phyloP scores from a whole-genome alignment of 148 eudicot species.

The Diospyros lotus region DNA sequence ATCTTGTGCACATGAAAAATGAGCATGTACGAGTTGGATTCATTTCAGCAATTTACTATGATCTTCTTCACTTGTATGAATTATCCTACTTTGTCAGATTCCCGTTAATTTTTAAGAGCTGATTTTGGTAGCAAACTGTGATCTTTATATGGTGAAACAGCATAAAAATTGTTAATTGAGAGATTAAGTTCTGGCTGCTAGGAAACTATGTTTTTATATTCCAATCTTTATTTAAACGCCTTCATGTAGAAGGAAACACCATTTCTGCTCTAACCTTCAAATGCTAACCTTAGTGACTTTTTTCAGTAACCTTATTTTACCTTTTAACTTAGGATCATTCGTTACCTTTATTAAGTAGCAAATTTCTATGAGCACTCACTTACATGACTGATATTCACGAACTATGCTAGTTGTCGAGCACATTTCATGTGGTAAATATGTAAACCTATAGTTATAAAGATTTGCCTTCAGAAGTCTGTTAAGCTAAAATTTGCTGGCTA shows the following conservation, averaged over 20 bases:
- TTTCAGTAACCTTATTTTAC: background rate
- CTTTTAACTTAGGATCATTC: background rate
- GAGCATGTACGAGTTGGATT: conserved; percentile 63
- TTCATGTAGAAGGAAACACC: background rate
- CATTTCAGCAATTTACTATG: background rate
- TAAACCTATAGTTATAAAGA: background rate
- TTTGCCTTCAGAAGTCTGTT: background rate
- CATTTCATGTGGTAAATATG: background rate
- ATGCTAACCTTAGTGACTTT: background rate
- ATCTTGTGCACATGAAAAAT: conserved; percentile 58
- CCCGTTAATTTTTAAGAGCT: background rate
- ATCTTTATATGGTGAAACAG: background rate
- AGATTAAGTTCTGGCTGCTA: background rate
- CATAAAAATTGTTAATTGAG: conserved; percentile 2
- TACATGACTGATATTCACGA: too few relatives aligned
- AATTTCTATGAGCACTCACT: too few relatives aligned
- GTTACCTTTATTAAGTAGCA: too few relatives aligned
- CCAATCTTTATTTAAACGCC: background rate
- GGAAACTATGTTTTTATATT: background rate
- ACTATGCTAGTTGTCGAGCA: background rate
- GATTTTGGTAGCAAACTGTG: background rate
- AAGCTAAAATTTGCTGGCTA: background rate
- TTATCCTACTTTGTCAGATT: conserved; percentile 6
- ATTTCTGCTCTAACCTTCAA: too few relatives aligned
- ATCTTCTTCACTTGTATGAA: background rate